Conservation (phyloP, 768 basidiomycete genomes). For the Russula lepida region DNA sequence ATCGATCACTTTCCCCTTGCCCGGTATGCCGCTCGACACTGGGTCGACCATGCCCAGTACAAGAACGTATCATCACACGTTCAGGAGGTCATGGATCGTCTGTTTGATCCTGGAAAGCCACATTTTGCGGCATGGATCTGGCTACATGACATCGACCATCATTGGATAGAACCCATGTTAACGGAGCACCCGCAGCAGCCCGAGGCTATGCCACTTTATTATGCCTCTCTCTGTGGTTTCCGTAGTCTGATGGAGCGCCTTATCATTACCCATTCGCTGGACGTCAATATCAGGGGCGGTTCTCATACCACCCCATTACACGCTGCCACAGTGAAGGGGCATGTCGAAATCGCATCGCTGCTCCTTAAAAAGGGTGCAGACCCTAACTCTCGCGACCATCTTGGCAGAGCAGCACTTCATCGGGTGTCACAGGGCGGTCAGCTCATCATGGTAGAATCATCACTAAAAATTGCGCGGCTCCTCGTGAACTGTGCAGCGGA, state of each 20-base stretch:
- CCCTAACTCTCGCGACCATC: background rate
- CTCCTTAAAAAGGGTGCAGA: background rate
- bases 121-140: background rate
- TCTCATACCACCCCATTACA: background rate
- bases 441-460: background rate
- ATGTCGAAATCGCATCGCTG: background rate
- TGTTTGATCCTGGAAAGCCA: background rate
- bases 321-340: background rate
- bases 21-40: background rate
- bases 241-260: background rate
- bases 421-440: background rate
- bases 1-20: background rate
- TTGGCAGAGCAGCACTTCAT: background rate
- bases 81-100: background rate
- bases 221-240: background rate
- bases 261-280: background rate
- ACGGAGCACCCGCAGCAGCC: background rate
- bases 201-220: background rate
- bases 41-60: background rate
- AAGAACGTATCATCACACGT: background rate
- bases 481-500: background rate
- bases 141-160: conserved; percentile 4
- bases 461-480: background rate
- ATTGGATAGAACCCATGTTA: background rate
- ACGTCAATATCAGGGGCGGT: background rate